Evolutionary conservation across 306 rosid genomes (phyloP).

Genomic region (Citrullus mucosospermus): DNA sequence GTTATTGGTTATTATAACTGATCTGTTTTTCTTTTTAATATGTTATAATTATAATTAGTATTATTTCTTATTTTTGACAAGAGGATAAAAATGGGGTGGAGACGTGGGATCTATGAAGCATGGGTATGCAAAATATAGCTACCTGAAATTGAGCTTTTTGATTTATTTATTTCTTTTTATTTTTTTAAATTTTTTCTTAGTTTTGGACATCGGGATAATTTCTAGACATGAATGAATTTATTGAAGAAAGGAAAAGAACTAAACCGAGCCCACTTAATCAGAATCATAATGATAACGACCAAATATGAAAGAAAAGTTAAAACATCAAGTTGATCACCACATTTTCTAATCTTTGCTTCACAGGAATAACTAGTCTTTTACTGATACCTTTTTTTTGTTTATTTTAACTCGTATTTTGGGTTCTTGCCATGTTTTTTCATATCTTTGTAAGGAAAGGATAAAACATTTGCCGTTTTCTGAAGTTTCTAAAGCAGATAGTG

Average conservation of each 20-base stretch:
- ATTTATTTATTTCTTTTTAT: too few relatives aligned
- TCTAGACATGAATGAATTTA: background rate
- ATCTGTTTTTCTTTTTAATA: background rate
- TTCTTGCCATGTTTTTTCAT: background rate
- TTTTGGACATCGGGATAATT: background rate
- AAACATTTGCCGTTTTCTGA: background rate
- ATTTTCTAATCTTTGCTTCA: background rate
- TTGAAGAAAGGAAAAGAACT: background rate
- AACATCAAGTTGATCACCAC: background rate
- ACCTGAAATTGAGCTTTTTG: background rate
- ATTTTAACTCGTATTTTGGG: background rate
- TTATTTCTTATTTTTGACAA: background rate
- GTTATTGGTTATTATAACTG: background rate
- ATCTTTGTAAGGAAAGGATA: background rate
- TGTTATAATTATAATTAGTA: too few relatives aligned
- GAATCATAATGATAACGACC: too few relatives aligned
- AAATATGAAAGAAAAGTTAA: background rate
- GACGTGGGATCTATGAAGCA: background rate
- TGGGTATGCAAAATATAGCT: background rate
- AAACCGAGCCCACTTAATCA: background rate
- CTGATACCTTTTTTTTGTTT: background rate
- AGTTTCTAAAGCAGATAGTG: background rate
- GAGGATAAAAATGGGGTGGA: background rate
- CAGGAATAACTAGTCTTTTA: background rate
- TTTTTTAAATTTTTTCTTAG: background rate